These are phyloP conservation scores for Sistotremastrum niveocremeum DNA, from an alignment of 768 basidiomycete species.

Conservation along the genomic window DNA sequence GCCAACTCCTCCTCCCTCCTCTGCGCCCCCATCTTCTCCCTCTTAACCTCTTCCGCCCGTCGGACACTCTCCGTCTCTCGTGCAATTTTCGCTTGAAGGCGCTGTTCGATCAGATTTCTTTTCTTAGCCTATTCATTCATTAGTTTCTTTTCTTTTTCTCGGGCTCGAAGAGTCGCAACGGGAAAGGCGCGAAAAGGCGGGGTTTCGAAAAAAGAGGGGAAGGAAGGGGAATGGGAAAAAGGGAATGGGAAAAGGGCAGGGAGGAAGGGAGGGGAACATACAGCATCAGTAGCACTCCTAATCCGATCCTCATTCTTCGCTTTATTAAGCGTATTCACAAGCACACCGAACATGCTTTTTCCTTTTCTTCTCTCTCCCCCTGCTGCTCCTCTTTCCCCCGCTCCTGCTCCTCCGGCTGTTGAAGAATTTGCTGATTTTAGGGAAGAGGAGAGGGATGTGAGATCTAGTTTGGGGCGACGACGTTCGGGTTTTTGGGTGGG, in stretches of 20 bases:
- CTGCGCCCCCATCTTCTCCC: slow-evolving; percentile 62
- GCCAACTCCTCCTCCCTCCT: slow-evolving; percentile 74
- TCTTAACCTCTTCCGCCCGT: slow-evolving; percentile 75
- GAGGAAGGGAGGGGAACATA: slow-evolving; percentile 18
- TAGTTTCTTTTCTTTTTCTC: neutral
- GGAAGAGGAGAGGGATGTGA: too few species aligned
- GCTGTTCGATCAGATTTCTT: slow-evolving; percentile 68
- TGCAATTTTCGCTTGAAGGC: slow-evolving; percentile 71
- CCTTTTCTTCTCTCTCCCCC: slow-evolving; percentile 64
- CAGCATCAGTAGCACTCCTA: slow-evolving; percentile 75
- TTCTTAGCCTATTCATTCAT: slow-evolving; percentile 57
- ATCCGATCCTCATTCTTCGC: slow-evolving; percentile 81
- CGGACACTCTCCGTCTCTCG: slow-evolving; percentile 81
- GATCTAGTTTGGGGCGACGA: too few species aligned
- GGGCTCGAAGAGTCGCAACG: too few species aligned
- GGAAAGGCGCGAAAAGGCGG: too few species aligned
- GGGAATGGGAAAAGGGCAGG: neutral
- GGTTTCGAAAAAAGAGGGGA: too few species aligned
- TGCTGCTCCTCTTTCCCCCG: neutral
- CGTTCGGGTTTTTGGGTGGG: too few species aligned
- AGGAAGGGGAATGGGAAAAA: neutral
- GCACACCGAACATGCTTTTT: slow-evolving; percentile 77
- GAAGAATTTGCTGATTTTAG: too few species aligned
- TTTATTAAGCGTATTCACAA: slow-evolving; percentile 74
- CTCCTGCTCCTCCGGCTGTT: too few species aligned